Evolutionary conservation across 352 stramenopile genomes (phyloP), one percentile per base, ranked within the genome.

Genomic region (Phytophthora foliorum): DNA sequence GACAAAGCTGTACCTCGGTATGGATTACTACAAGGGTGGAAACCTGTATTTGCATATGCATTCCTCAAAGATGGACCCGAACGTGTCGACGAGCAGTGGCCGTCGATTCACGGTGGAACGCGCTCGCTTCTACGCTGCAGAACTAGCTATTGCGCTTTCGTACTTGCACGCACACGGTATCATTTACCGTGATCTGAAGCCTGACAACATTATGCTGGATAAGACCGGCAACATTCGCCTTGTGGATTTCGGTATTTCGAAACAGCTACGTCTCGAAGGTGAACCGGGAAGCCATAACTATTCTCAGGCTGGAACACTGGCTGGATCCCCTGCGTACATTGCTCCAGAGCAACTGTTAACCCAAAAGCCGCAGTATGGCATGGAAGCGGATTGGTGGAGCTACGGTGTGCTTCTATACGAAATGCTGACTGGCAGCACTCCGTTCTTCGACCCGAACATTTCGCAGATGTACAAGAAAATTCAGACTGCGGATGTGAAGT

Each of bases 401-500:
- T 94, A 97, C 49, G 92, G 92, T 45, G 88, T 97, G 17, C 63
- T 98, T 17, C 50, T 98, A 19, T 98, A 95, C 55, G 92, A 98
- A 69, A 93, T 98, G 81, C 72, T 97, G 24, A 95, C 87, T 7
- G 93, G 92, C 16, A 80, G 71, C 46, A 97, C 92, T 58, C 93
- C 93, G 52, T 98, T 98, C 70, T 84, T 95, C 48, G 86, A 96
- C 69, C 62, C 77, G 7, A 93, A 95, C 58, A 88, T 94, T 17
- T 93, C 89, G 42, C 77, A 89, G 25, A 94, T 96, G 82, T 97
- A 95, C 79, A 92, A 93, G 67, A 94, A 95, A 62, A 97, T 97
- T 67, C 87, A 94, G 62, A 94, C 80, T 31, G 88, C 86, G 5
- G 87, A 95, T 48, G 82, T 96, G 42, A 92, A 93, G 64, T 97